These are phyloP conservation scores for Leishmania gerbilli DNA, from an alignment of 208 protist species.

Conservation along the genomic window DNA sequence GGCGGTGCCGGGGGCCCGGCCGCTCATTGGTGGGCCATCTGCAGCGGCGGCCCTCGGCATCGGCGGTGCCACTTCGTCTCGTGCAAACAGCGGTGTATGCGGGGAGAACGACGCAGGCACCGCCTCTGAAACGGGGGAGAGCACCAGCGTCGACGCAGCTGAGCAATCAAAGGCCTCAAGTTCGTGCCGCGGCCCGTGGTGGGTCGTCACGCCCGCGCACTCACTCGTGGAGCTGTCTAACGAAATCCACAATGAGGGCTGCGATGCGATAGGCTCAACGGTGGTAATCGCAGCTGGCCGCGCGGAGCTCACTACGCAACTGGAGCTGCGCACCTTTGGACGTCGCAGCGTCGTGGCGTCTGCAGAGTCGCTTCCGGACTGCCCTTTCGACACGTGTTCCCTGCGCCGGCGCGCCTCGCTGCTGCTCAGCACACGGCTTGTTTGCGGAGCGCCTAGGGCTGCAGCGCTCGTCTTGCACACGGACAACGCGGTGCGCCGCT, in stretches of 20 bases:
- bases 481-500: constrained; percentile 3
- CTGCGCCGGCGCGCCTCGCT: neutral
- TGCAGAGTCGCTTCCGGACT: neutral
- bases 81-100: neutral
- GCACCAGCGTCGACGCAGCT: neutral
- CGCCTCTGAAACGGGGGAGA: neutral
- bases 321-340: neutral
- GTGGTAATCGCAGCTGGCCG: neutral
- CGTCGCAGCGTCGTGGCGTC: neutral
- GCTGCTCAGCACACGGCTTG: neutral
- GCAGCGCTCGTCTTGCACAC: neutral
- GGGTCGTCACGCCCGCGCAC: neutral
- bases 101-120: neutral
- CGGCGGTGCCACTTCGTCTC: neutral
- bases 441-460: neutral
- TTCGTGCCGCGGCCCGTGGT: neutral
- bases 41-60: too few relatives aligned
- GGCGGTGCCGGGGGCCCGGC: neutral
- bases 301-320: neutral
- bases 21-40: neutral
- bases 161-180: neutral
- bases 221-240: neutral
- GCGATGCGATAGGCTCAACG: neutral
- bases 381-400: neutral
- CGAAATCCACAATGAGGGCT: neutral